Evolutionary conservation across 768 basidiomycete genomes (phyloP).

Genomic region (Tubosaeta sp.): DNA sequence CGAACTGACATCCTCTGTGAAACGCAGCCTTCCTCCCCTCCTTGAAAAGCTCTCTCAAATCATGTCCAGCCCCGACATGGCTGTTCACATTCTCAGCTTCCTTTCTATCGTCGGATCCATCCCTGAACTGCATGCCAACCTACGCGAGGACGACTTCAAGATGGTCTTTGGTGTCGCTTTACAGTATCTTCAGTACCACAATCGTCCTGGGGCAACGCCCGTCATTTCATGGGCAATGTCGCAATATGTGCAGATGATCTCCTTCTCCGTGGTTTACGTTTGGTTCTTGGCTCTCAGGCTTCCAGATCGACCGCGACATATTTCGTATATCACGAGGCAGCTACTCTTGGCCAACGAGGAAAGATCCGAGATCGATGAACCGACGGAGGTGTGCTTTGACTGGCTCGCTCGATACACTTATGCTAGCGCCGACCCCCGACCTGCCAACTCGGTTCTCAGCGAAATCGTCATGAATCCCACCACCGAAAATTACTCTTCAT

Average conservation of each 20-base stretch:
- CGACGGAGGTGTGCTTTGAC: conserved; percentile 95
- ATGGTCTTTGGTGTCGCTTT: conserved; percentile 93
- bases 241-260: conserved; percentile 86
- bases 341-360: conserved; percentile 83
- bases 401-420: conserved; percentile 96
- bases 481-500: conserved; percentile 20
- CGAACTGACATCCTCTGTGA: conserved; percentile 79
- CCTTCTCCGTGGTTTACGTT: conserved; percentile 85
- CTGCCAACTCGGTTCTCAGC: conserved; percentile 71
- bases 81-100: conserved; percentile 94
- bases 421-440: conserved; percentile 88
- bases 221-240: conserved; percentile 81
- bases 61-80: conserved; percentile 90
- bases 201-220: conserved; percentile 53
- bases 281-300: conserved; percentile 93
- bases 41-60: conserved; percentile 87
- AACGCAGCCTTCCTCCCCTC: conserved; percentile 72
- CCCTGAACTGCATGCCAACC: conserved; percentile 77
- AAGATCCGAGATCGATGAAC: conserved; percentile 70
- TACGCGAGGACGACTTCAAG: conserved; percentile 86
- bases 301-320: conserved; percentile 72
- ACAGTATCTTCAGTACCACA: conserved; percentile 91
- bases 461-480: conserved; percentile 71
- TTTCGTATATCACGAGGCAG: conserved; percentile 83
- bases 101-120: conserved; percentile 82